phyloP scores from a whole-genome alignment of 2,329 filamentous ascomycete species.

The Aspergillus uvarum region DNA sequence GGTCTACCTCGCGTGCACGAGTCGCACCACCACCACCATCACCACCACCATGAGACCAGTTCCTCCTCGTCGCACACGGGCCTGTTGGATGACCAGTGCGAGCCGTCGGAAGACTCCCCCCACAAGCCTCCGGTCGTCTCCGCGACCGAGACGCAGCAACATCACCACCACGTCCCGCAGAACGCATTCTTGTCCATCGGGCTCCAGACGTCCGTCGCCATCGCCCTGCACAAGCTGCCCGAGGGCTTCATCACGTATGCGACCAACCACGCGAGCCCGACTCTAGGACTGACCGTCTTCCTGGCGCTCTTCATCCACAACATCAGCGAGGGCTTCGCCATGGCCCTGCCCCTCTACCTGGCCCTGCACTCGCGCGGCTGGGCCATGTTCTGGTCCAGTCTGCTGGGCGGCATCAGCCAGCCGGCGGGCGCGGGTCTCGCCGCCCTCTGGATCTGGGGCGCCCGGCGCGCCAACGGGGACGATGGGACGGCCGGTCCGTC shows the following conservation, averaged over 20 bases:
- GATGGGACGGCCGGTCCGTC: slow-evolving; percentile 40
- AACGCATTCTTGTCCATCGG: slow-evolving; percentile 94
- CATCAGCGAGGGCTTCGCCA: slow-evolving; percentile 93
- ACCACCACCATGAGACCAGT: slow-evolving; percentile 3
- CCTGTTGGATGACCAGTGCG: slow-evolving; percentile 7
- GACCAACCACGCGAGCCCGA: slow-evolving; percentile 92
- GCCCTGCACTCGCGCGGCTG: slow-evolving; percentile 76
- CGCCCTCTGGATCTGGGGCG: slow-evolving; percentile 78
- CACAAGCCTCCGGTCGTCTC: slow-evolving; percentile 6
- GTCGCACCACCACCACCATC: not conserved
- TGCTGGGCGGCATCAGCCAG: slow-evolving; percentile 84
- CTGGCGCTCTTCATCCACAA: slow-evolving; percentile 97
- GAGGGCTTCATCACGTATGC: slow-evolving; percentile 88
- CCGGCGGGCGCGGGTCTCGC: slow-evolving; percentile 82
- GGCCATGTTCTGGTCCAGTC: slow-evolving; percentile 79
- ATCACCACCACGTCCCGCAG: slow-evolving; percentile 92
- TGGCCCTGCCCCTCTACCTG: slow-evolving; percentile 89
- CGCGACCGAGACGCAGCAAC: slow-evolving; percentile 42
- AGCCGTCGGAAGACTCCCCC: slow-evolving; percentile 8
- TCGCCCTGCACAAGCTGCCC: slow-evolving; percentile 93
- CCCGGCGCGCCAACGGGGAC: slow-evolving; percentile 48
- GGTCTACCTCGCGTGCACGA: slow-evolving; percentile 4
- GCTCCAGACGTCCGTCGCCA: slow-evolving; percentile 93
- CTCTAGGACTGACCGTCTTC: slow-evolving; percentile 87
- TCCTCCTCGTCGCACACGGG: slow-evolving; percentile 17